Conservation (phyloP, 2,329 filamentous ascomycete genomes). For the Alternaria longipes region DNA sequence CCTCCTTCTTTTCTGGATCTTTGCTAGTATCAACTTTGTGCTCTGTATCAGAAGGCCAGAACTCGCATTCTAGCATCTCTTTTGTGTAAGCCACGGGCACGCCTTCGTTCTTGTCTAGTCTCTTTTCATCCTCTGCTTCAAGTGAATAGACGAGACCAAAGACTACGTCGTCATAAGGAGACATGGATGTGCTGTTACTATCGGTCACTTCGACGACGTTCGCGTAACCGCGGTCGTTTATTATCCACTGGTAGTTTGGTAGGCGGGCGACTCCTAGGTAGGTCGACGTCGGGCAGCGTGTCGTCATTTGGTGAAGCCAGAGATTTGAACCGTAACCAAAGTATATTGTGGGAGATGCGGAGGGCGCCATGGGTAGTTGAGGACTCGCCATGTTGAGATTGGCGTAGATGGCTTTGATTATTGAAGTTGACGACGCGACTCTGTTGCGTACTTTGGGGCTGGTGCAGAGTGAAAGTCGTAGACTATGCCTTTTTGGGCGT, state of each 20-base stretch:
- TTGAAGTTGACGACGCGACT: neutral
- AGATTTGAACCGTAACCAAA: slow-evolving; percentile 79
- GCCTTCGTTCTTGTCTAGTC: slow-evolving; percentile 63
- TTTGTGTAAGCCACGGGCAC: slow-evolving; percentile 71
- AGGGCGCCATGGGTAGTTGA: slow-evolving; percentile 2
- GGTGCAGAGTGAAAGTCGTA: neutral
- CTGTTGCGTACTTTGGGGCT: neutral
- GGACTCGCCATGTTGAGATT: slow-evolving; percentile 16
- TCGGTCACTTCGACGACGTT: slow-evolving; percentile 63
- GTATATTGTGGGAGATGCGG: slow-evolving; percentile 58
- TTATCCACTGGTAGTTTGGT: slow-evolving; percentile 68
- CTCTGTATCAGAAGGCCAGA: slow-evolving; percentile 47
- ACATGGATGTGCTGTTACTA: neutral
- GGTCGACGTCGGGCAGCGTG: slow-evolving; percentile 65
- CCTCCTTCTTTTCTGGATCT: slow-evolving; percentile 29
- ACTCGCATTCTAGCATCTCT: slow-evolving; percentile 54
- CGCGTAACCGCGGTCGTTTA: slow-evolving; percentile 73
- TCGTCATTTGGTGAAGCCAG: slow-evolving; percentile 70
- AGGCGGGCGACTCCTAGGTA: slow-evolving; percentile 68
- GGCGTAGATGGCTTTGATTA: neutral
- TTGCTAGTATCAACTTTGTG: slow-evolving; percentile 29
- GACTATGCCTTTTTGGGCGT: slow-evolving; percentile 4
- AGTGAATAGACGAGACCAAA: slow-evolving; percentile 50
- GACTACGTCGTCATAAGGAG: slow-evolving; percentile 24
- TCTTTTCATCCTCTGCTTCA: slow-evolving; percentile 34